Evolutionary conservation across 768 basidiomycete genomes (phyloP), one percentile per base, ranked within the genome.

Genomic region (Auricularia cornea): DNA sequence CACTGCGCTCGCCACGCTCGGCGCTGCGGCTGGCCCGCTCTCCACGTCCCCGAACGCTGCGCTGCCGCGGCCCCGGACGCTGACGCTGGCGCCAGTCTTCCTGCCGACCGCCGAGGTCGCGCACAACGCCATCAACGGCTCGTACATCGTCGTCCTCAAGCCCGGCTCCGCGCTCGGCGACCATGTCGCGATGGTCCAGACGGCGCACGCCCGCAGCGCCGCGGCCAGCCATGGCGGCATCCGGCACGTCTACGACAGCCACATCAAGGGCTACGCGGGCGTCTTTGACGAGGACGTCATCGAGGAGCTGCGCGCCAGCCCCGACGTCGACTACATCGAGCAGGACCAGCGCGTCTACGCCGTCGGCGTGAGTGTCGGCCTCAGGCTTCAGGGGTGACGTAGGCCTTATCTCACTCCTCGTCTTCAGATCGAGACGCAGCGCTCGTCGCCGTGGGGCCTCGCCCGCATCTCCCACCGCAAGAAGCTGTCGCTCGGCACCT

Each of bases 111-210:
- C 54, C 26, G 28, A 57, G 28, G 54, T 57, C 26, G 54, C 84
- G 61, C 85, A 90, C 75, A 85, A 87, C 60, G 79, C 83, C 63
- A 77, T 95, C 72, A 87, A 89, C 78, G 89, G 95, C 80, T 90
- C 92, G n/a, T 98, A 98, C 78, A 93, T 98, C 66, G 84, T 98
- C 73, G 82, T 94, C 72, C 80, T 98, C 66, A 93, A 92, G 81
- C 79, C 85, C 3, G 69, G 80, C 10, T 73, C 79, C 20, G 76
- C 87, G 44, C 79, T 88, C 72, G 76, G 84, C 69, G 89, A 87
- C 74, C 94, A 96, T 73, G 75, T 94, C 75, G 87, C 88, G 73
- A 87, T 90, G 75, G 76, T 97, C 60, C 78, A 88, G 71, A 75
- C 73, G n/a, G 77, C 76, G n/a, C 85, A 88, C 41, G 80, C 84